These are phyloP conservation scores for Komagataella kurtzmanii DNA, from an alignment of 805 yeast species.

Conservation along the genomic window DNA sequence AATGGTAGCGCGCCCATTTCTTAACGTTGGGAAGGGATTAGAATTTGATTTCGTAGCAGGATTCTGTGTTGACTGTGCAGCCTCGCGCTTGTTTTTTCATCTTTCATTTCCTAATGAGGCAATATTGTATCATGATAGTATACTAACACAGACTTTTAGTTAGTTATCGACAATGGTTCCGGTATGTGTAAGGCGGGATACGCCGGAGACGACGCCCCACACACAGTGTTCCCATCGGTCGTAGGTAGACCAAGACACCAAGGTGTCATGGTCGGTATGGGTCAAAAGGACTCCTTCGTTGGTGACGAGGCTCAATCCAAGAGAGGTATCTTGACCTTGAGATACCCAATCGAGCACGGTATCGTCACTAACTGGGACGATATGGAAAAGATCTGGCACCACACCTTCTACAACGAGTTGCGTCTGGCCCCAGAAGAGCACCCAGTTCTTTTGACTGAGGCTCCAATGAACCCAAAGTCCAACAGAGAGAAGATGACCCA, in stretches of 20 bases:
- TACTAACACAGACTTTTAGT: conserved; percentile 7
- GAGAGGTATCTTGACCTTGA: conserved; percentile 98
- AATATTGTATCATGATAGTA: neutral
- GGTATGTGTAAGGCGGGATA: conserved; percentile 99
- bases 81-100: neutral
- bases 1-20: neutral
- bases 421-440: conserved; percentile 99
- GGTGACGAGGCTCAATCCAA: conserved; percentile 99
- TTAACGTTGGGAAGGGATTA: neutral
- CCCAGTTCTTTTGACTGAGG: conserved; percentile 98
- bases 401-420: conserved; percentile 99
- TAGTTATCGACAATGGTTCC: conserved; percentile 98
- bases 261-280: conserved; percentile 99
- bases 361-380: conserved; percentile 99
- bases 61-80: neutral
- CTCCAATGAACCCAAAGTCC: conserved; percentile 98
- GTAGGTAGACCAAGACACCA: conserved; percentile 99
- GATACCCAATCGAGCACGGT: conserved; percentile 99
- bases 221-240: conserved; percentile 99
- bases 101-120: neutral
- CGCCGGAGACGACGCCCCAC: conserved; percentile 99
- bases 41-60: neutral
- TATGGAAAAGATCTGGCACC: conserved; percentile 99
- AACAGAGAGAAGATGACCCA: conserved; percentile 99
- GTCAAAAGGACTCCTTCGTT: conserved; percentile 98